Percentiles rank a stretch among this genome's conserved stretches.
These are phyloP conservation scores for Penicillium turbatum DNA, from an alignment of 495 filamentous ascomycete genomes.

Conservation along the genomic window DNA sequence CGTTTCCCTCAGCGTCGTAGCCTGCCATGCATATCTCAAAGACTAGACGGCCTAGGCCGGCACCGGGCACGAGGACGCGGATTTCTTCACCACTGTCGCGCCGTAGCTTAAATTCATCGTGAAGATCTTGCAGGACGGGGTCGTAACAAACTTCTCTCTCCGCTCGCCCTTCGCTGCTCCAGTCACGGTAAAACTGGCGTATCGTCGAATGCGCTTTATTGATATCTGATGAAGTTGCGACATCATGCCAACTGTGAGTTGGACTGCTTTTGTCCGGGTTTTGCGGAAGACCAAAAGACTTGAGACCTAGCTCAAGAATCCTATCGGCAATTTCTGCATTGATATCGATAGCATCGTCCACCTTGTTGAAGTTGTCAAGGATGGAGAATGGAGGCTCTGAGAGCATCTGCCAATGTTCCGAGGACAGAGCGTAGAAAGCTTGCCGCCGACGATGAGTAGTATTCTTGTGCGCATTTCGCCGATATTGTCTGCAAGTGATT, in stretches of 20 bases:
- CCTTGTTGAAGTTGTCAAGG: slow-evolving; percentile 64
- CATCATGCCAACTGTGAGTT: slow-evolving; percentile 56
- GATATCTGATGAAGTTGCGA: slow-evolving; percentile 64
- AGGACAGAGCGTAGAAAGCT: slow-evolving; percentile 86
- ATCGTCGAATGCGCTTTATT: slow-evolving; percentile 90
- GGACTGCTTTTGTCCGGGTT: slow-evolving; percentile 30
- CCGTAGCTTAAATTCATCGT: slow-evolving; percentile 45
- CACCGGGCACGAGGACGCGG: slow-evolving; percentile 80
- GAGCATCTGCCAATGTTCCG: slow-evolving; percentile 74
- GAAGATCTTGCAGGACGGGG: slow-evolving; percentile 63
- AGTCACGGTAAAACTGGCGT: slow-evolving; percentile 92
- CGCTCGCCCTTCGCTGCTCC: slow-evolving; percentile 69
- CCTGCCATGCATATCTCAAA: slow-evolving; percentile 79
- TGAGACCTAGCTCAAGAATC: slow-evolving; percentile 64
- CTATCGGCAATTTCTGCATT: slow-evolving; percentile 79
- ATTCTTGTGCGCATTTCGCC: slow-evolving; percentile 75
- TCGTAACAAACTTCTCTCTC: slow-evolving; percentile 75
- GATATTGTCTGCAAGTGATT: slow-evolving; percentile 63
- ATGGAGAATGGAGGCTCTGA: slow-evolving; percentile 76
- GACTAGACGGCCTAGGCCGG: slow-evolving; percentile 80
- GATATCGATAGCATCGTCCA: slow-evolving; percentile 84
- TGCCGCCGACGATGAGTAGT: slow-evolving; percentile 84
- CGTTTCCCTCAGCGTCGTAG: slow-evolving; percentile 80
- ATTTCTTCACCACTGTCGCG: slow-evolving; percentile 34
- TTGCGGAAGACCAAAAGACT: slow-evolving; percentile 55